Evolutionary conservation across 2,329 filamentous ascomycete species (phyloP), one percentile per base, ranked within the genome.

Genomic region (Hypomyces perniciosus): DNA sequence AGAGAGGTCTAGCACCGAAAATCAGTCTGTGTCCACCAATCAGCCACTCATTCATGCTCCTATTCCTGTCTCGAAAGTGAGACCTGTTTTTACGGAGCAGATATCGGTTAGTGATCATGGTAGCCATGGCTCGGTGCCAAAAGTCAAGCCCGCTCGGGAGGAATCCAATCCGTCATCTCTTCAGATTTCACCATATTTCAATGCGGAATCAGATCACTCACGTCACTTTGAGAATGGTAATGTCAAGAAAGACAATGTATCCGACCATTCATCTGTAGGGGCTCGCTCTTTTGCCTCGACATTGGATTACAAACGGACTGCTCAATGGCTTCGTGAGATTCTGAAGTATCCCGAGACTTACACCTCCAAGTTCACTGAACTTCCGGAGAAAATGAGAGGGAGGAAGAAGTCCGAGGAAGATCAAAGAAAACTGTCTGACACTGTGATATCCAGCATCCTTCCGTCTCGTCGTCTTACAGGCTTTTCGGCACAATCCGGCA

Each of bases 241-340:
- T n/a, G 12, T 30, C 7, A 40, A 44, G 10, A 43, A 43, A 52
- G 37, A 27, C 30, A 30, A 20, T 20, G 20, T 29, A 38, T 56
- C 52, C 28, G 44, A 30, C 28, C 42, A 30, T 30, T 48, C 39
- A 12, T 54, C 61, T 26, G 44, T 48, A 7, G 58, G 61, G 13
- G 62, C 56, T 30, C 61, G 51, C 6, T 63, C 66, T 12, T 54
- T 61, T 6, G 55, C 57, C 29, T 63, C 65, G 8, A 48, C 67
- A 1, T 48, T 69, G 12, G 61, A 69, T 50, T 68, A 67, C 48
- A 62, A 58, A 26, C 61, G 65, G 28, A 68, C 67, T 8, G 55
- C 60, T 7, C 56, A 62, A 28, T 72, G 67, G 69, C 55, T 70
- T 7, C 63, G 60, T 26, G 60, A 61, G 12, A 51, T 70, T 8